Evolutionary conservation across 495 filamentous ascomycete genomes (phyloP), one percentile per base, ranked within the genome.

Genomic region (Annulohypoxylon stygium): DNA sequence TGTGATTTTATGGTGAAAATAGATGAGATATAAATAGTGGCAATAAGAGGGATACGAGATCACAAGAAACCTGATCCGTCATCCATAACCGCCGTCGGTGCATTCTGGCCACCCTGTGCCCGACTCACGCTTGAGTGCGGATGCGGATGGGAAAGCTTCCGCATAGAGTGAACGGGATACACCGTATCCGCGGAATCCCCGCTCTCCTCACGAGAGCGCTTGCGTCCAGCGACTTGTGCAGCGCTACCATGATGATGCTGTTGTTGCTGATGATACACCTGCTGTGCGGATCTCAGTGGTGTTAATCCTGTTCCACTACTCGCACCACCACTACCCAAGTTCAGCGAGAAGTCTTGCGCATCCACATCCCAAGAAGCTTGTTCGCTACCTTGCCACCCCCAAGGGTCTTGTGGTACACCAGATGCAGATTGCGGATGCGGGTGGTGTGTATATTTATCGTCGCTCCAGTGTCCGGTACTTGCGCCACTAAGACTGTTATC

Each of bases 1-100:
- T 36, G 6, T 1, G 50, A 53, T 30, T 2, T 30, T 12, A 33
- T 30, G 30, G 47, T 25, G 10, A 50, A 23, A 11, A 45, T 14
- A 7, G 6, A 3, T 23, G 43, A 3, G 48, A 51, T 51, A 5
- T 14, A n/a, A 33, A 57, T 45, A 41, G 14, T 16, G 10, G 41
- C 18, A 5, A 36, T 55, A 10, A 12, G 11, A n/a, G 36, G 39
- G 45, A 51, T 41, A 12, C 1, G 26, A 45, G 10, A 14, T 23
- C 63, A 74, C 66, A 74, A 45, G 48, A 33, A 74, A 2, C 16
- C 9, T 47, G 58, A 48, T 4, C 64, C 76, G 23, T 75, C 76
- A 39, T 74, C 76, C 76, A 78, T 78, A 6, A 74, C 61, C 20
- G 76, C 76, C 20, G 76, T 67, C n/a, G 76, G 76, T 34, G 74